Base-by-base conservation (phyloP, 2,329 filamentous ascomycete species). In the Cordyceps javanica region DNA sequence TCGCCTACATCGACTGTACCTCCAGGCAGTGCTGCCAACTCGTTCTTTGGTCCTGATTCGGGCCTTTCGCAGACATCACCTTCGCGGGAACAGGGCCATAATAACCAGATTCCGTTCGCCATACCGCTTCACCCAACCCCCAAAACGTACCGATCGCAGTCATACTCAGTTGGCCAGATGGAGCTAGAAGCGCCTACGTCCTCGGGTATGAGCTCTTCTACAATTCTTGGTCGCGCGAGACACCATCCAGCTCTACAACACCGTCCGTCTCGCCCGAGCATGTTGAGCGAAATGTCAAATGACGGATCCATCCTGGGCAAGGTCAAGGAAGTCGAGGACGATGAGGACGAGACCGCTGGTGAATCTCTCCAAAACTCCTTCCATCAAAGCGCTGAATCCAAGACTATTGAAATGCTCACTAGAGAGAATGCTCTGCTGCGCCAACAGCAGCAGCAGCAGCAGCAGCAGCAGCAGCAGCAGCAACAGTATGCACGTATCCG, bases 111-210 rank as follows among this genome's bases (percentile, higher is more conserved):
- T 55, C 90, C 91, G 1, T 96, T 96, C 66, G 82, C 89, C 7
- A 95, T 96, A 63, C 91, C 91, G 4, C 78, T 96, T 21, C 90
- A 96, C 62, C 91, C 93, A 1, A 94, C 90, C 0, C 90, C 90
- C 2, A 97, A 97, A 72, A 91, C 90, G 1, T 94, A 96, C 66
- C 87, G 94, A 44, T 99, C 94, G 6, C 91, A 97, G 71, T 97
- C 94, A 5, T 97, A 97, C 72, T 97, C 93, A 0, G 93, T 96
- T 49, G 92, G 92, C 5, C 92, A 97, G 69, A 78, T 91, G 60
- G 91, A 96, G 55, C 82, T 86, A 1, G 89, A 93, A 59, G 73
- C 73, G 1, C 66, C 73, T 3, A 65, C 73, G 14, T 66, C 71
- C 3, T 64, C 75, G 26, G 66, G 72, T 2, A 72, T 79, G 69